Evolutionary conservation across 768 basidiomycete genomes (phyloP), one percentile per base, ranked within the genome.

Genomic region (Asterophora parasitica): DNA sequence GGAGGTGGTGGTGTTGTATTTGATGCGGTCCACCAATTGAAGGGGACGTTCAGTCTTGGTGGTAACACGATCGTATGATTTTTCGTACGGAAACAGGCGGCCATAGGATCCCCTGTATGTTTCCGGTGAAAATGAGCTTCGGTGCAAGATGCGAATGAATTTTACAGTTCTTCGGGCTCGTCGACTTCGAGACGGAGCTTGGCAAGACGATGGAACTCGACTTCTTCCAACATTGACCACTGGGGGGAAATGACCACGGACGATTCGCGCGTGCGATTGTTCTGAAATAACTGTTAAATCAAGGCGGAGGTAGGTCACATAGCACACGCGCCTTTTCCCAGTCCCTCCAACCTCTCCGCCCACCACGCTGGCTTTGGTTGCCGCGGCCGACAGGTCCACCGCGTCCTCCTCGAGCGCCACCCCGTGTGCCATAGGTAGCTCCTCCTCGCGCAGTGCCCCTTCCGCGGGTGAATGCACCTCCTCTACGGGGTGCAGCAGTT

Each of bases 1-100:
- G 12, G 92, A 94, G 16, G 96, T 97, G 0, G 96, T 96, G 13
- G 92, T 87, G 65, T 98, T 98, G 70, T 96, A 99, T 62, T 92
- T 88, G 65, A 96, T 88, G 49, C 92, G 86, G 66, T 98, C 96
- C 48, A 94, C 81, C 38, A 91, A 76, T 60, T 97, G 92, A 20
- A 99, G 78, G 41, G 93, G 87, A 50, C 82, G 81, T 67, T 97
- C 93, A 4, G 83, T 84, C 71, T 92, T 92, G 40, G 96, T 96
- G 37, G 87, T 94, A 62, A 98, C 79, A 47, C 94, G 90, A 68
- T 99, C 96, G 64, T 91, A 99, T 5, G 84, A 71, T 65, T 95
- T 95, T 56, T 98, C 93, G 67, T 97, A 99, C 5, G 87, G 78
- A 61, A 83, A 94, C 44, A 99, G 71, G 45, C 88, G 88, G 39